A percentile compares a stretch with the other conserved stretches of the same genome.
Conservation (phyloP, 257 asterid genomes). For the Scutellaria barbata region DNA sequence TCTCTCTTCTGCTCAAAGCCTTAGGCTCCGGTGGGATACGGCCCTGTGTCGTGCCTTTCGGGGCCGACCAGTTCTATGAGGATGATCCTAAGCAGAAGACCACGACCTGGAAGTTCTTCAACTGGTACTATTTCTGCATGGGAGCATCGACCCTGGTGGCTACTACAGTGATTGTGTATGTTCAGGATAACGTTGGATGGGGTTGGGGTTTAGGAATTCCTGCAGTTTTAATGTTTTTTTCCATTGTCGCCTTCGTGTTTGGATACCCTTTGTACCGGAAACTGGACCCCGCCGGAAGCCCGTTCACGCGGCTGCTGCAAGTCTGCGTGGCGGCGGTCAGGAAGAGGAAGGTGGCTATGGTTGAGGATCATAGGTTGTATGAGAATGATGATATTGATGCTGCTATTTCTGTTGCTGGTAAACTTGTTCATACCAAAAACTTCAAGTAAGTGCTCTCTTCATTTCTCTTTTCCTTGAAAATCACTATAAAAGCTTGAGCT, state of each 20-base stretch:
- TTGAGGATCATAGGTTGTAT: constrained; percentile 41
- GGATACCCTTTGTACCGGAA: constrained; percentile 78
- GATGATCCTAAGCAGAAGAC: constrained; percentile 62
- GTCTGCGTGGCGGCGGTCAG: constrained; percentile 68
- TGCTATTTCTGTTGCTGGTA: constrained; percentile 65
- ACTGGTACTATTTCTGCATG: constrained; percentile 92
- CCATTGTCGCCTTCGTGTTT: constrained; percentile 55
- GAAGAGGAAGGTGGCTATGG: constrained; percentile 55
- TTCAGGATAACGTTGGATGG: constrained; percentile 80
- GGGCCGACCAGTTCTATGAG: constrained; percentile 84
- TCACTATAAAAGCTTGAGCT: too few relatives aligned
- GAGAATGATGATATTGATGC: constrained; percentile 69
- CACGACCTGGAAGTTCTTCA: constrained; percentile 84
- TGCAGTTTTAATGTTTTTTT: constrained; percentile 63
- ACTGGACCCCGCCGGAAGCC: constrained; percentile 80
- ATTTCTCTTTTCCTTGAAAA: constrained; percentile 14
- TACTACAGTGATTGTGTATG: constrained; percentile 68
- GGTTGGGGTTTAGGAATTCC: constrained; percentile 90
- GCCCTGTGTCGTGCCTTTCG: constrained; percentile 83
- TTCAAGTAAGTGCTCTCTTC: constrained; percentile 76
- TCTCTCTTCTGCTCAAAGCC: constrained; percentile 67
- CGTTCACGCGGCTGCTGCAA: constrained; percentile 73
- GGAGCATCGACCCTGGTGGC: constrained; percentile 75
- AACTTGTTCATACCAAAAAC: constrained; percentile 59
- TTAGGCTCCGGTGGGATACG: constrained; percentile 81